phyloP scores from a whole-genome alignment of 805 yeast genomes.

The Metschnikowia colocasiae region DNA sequence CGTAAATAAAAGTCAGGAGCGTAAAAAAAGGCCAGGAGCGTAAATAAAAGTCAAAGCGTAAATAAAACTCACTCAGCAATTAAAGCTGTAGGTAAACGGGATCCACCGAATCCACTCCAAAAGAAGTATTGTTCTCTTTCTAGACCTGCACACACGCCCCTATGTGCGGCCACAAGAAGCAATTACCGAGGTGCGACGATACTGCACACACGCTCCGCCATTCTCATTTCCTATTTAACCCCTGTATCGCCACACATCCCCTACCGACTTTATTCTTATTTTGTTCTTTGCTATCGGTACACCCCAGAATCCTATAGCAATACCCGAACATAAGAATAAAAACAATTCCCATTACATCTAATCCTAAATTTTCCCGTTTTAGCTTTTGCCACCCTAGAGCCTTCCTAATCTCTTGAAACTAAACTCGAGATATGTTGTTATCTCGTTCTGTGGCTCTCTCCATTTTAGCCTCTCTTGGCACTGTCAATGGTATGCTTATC shows the following conservation, averaged over 20 bases:
- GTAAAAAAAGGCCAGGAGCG: too few relatives aligned
- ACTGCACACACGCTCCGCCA: slow-evolving; percentile 11
- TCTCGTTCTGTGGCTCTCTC: slow-evolving; percentile 41
- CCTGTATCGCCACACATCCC: slow-evolving; percentile 18
- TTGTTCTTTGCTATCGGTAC: neutral
- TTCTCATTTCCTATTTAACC: slow-evolving; percentile 11
- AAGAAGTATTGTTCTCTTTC: too few relatives aligned
- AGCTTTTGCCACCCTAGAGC: neutral
- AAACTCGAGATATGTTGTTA: slow-evolving; percentile 29
- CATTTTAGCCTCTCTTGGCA: slow-evolving; percentile 40
- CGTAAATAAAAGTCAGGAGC: neutral
- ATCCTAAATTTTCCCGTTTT: neutral
- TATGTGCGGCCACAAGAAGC: slow-evolving; percentile 4
- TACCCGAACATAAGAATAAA: neutral
- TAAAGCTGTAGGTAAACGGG: too few relatives aligned
- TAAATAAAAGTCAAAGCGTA: too few relatives aligned
- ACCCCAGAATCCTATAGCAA: neutral
- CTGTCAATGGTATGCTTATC: slow-evolving; percentile 48
- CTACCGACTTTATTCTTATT: slow-evolving; percentile 1
- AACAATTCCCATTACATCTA: neutral
- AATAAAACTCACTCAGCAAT: too few relatives aligned
- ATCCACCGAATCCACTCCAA: neutral
- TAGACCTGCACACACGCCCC: neutral
- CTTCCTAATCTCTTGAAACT: neutral
- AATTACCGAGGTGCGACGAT: neutral